Evolutionary conservation across 306 rosid genomes (phyloP).

Genomic region (Prunus davidiana): DNA sequence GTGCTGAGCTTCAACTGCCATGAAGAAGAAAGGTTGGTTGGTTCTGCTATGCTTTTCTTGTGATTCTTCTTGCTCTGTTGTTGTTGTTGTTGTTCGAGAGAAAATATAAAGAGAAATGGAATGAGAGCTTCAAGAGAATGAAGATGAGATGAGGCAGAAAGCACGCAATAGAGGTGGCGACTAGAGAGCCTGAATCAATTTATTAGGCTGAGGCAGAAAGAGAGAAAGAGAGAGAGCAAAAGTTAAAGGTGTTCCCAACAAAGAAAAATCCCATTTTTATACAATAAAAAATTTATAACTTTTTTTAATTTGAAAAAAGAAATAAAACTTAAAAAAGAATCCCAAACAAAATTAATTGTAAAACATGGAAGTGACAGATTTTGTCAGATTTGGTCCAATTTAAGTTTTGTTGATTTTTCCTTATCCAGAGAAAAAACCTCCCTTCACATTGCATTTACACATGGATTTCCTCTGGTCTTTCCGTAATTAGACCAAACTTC

Average conservation of each 20-base stretch:
- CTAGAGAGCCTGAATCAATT: background rate
- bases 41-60: constrained; percentile 18
- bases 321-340: background rate
- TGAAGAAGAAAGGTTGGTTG: constrained; percentile 24
- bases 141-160: constrained; percentile 27
- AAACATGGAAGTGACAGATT: constrained; percentile 20
- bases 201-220: background rate
- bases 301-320: background rate
- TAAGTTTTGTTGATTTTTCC: background rate
- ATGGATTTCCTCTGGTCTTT: constrained; percentile 20
- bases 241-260: constrained; percentile 46
- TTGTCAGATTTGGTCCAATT: constrained; percentile 12
- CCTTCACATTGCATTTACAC: constrained; percentile 1
- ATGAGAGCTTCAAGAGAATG: constrained; percentile 15
- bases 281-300: background rate
- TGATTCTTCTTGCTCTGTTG: constrained; percentile 3
- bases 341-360: background rate
- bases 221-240: background rate
- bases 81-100: background rate
- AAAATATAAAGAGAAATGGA: constrained; percentile 4
- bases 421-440: background rate
- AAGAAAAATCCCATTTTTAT: constrained; percentile 16
- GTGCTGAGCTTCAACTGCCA: constrained; percentile 83
- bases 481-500: background rate
- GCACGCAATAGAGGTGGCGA: constrained; percentile 48